Percentiles rank a stretch among this genome's conserved stretches.
Conservation (phyloP, 164 flowering plant species). For the Aristolochia californica region DNA sequence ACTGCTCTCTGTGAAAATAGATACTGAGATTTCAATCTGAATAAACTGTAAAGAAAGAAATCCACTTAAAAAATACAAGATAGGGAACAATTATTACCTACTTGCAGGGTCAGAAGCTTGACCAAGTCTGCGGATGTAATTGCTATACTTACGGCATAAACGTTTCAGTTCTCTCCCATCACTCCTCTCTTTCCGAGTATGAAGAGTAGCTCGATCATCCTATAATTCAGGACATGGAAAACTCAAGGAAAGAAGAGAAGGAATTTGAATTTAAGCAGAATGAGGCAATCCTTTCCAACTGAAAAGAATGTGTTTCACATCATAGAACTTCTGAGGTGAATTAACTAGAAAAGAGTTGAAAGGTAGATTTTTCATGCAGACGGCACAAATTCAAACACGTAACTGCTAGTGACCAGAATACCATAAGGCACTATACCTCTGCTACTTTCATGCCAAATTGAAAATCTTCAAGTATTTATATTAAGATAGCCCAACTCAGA, state of each 20-base stretch:
- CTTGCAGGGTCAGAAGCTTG: conserved; percentile 32
- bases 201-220: conserved; percentile 56
- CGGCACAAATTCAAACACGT: not conserved
- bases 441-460: too few relatives aligned
- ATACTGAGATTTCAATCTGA: not conserved
- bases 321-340: not conserved
- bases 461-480: too few relatives aligned
- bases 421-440: too few relatives aligned
- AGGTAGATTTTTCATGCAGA: not conserved
- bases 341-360: not conserved
- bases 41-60: not conserved
- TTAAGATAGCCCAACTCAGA: too few relatives aligned
- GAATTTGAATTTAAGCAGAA: not conserved
- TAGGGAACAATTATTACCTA: conserved; percentile 28
- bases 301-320: not conserved
- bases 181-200: conserved; percentile 50
- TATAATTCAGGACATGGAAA: conserved; percentile 6
- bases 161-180: conserved; percentile 63
- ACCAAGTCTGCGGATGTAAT: conserved; percentile 35
- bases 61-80: not conserved
- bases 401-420: not conserved
- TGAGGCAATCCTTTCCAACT: not conserved
- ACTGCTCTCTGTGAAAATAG: conserved; percentile 36
- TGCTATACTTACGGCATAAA: conserved; percentile 46
- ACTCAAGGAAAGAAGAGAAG: not conserved